Percentiles rank a stretch among this genome's conserved stretches.
These are phyloP conservation scores for Micractinium conductrix DNA, from an alignment of 139 green algal genomes.

Conservation along the genomic window DNA sequence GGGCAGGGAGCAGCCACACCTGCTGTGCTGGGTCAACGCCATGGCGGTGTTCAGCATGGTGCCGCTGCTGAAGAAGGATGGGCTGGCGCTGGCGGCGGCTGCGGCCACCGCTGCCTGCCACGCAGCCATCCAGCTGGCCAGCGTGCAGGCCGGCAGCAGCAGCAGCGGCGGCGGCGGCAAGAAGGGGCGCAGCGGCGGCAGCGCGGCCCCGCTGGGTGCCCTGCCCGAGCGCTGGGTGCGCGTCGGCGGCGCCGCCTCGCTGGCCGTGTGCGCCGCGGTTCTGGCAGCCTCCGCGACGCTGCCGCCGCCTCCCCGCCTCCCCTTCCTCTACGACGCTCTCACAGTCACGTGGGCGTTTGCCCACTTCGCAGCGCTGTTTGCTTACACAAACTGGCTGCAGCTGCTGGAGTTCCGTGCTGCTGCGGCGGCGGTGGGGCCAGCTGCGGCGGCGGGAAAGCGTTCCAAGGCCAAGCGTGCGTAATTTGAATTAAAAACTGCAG, in stretches of 20 bases:
- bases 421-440: not conserved
- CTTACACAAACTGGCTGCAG: constrained; percentile 16
- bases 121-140: not conserved
- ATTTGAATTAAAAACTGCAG: not conserved
- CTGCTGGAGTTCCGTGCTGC: not conserved
- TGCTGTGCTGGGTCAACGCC: constrained; percentile 65
- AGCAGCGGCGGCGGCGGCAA: not conserved
- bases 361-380: constrained; percentile 34
- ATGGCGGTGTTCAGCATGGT: constrained; percentile 87
- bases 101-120: constrained; percentile 17
- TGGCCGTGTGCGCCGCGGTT: not conserved
- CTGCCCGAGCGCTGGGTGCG: not conserved
- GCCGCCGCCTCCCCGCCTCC: constrained; percentile 25
- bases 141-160: not conserved
- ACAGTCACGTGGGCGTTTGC: constrained; percentile 30
- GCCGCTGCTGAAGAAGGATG: constrained; percentile 89
- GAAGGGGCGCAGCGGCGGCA: not conserved
- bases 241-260: not conserved
- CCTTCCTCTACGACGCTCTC: constrained; percentile 52
- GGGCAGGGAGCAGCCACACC: constrained; percentile 51
- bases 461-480: constrained; percentile 15
- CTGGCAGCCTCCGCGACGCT: not conserved
- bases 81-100: constrained; percentile 67
- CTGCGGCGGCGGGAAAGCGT: not conserved
- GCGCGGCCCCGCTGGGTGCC: not conserved